Evolutionary conservation across 2,329 filamentous ascomycete genomes (phyloP).

Genomic region (Colletotrichum sp.): DNA sequence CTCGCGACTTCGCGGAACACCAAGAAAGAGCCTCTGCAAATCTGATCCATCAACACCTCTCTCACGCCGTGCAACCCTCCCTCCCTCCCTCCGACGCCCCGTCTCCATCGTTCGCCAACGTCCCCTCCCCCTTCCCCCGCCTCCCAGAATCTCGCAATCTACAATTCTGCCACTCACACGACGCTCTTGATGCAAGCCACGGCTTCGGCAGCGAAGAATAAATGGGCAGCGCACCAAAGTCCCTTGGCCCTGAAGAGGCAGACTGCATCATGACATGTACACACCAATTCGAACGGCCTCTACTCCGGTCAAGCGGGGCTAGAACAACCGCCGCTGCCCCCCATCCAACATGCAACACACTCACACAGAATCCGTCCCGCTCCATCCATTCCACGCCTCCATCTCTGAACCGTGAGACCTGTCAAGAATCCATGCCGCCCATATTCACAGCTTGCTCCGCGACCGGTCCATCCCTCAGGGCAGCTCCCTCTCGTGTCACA

Average conservation of each 20-base stretch:
- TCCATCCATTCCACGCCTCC: background rate
- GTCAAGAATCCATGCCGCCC: background rate
- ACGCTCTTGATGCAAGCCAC: background rate
- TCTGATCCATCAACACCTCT: background rate
- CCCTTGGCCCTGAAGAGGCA: background rate
- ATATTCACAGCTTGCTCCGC: background rate
- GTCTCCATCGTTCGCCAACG: background rate
- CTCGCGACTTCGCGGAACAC: background rate
- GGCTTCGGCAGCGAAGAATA: background rate
- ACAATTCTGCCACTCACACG: background rate
- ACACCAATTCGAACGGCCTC: background rate
- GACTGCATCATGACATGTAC: slow-evolving; percentile 13
- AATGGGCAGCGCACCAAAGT: background rate
- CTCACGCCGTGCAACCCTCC: background rate
- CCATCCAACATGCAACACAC: background rate
- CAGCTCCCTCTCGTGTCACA: background rate
- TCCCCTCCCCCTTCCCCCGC: background rate
- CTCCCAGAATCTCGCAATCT: background rate
- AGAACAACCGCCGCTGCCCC: background rate
- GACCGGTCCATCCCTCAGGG: background rate
- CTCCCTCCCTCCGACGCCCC: background rate
- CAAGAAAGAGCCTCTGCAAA: background rate
- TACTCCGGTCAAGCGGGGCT: slow-evolving; percentile 2
- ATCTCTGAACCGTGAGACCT: background rate
- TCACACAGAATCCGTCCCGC: background rate